Percentiles rank a stretch among this genome's conserved stretches.
Evolutionary conservation across 768 basidiomycete genomes (phyloP).

Genomic region (Phaeotremella skinneri): DNA sequence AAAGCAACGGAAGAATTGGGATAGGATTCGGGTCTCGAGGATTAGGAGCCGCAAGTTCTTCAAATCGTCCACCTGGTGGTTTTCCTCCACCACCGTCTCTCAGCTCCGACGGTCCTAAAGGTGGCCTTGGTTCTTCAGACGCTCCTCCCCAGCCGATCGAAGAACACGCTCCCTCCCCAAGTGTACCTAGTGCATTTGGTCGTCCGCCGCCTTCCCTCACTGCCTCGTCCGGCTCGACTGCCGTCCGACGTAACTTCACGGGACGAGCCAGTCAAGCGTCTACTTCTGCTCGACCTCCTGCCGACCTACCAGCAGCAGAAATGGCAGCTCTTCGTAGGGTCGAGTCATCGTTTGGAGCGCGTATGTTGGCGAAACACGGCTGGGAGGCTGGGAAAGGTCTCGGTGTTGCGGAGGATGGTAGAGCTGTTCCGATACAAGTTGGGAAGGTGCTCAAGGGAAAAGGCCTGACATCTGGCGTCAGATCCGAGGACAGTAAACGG

Average conservation of each 20-base stretch:
- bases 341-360: slow-evolving; percentile 73
- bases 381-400: slow-evolving; percentile 68
- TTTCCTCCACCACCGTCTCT: slow-evolving; percentile 1
- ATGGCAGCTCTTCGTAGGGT: slow-evolving; percentile 79
- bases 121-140: slow-evolving; percentile 30
- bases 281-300: slow-evolving; percentile 36
- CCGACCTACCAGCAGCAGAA: slow-evolving; percentile 65
- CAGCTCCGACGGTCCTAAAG: slow-evolving; percentile 11
- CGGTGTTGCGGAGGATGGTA: slow-evolving; percentile 44
- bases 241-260: slow-evolving; percentile 27
- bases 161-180: slow-evolving; percentile 11
- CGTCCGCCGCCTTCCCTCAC: slow-evolving; percentile 19
- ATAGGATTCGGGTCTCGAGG: no score
- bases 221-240: slow-evolving; percentile 13
- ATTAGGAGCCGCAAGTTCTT: no score
- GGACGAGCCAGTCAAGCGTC: slow-evolving; percentile 46
- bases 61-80: background rate
- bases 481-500: slow-evolving; percentile 50
- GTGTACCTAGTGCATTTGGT: slow-evolving; percentile 28
- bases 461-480: slow-evolving; percentile 47
- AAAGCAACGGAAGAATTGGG: slow-evolving; percentile 16
- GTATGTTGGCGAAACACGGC: slow-evolving; percentile 91
- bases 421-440: slow-evolving; percentile 47
- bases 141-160: slow-evolving; percentile 38
- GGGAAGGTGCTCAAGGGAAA: slow-evolving; percentile 42